Evolutionary conservation across 192 early-diverging fungal species (phyloP), one percentile per base, ranked within the genome.

Genomic region (Helicostylum pulchrum): DNA sequence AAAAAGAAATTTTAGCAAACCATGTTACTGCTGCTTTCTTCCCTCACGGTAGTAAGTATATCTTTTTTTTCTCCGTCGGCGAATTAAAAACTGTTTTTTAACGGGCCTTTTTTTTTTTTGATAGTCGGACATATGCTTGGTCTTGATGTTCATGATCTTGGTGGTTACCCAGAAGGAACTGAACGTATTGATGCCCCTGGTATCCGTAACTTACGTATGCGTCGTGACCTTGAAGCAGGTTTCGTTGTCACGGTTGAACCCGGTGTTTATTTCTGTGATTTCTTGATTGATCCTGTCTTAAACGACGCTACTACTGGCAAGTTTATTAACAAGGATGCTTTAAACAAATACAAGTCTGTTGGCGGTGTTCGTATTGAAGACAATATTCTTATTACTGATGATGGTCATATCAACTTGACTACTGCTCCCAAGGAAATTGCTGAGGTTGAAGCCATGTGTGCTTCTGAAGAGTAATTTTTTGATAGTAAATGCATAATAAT

Each of bases 331-430:
- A 75, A 83, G 64, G 83, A 84, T 6, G 77, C 80, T 6, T 70
- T 97, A 11, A 75, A 80, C 44, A 72, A 78, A 12, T 94, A 90
- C 77, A 83, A 79, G 64, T 62, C 68, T 20, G 92, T 95, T n/a
- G 95, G 95, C 42, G 95, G 95, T 60, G 91, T 97, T 36, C 83
- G 93, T 48, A 93, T 97, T 54, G 95, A 97, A 67, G 94, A 95
- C 66, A 89, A 92, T 54, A 87, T 97, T 49, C 74, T 92, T 54
- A 85, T 97, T 32, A 88, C 85, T 14, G 85, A 90, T 51, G 66
- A 78, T 23, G 95, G 92, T 7, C 72, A 80, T 63, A 84, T 91
- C 14, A 94, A 94, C 73, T 81, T 97, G 65, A 94, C 93, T n/a
- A 81, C 78, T 31, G 87, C 85, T 4, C 89, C 91, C 50, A 93